Base-by-base conservation (phyloP, 129 eudicot species). In the Rutidosis leptorrhynchoides region DNA sequence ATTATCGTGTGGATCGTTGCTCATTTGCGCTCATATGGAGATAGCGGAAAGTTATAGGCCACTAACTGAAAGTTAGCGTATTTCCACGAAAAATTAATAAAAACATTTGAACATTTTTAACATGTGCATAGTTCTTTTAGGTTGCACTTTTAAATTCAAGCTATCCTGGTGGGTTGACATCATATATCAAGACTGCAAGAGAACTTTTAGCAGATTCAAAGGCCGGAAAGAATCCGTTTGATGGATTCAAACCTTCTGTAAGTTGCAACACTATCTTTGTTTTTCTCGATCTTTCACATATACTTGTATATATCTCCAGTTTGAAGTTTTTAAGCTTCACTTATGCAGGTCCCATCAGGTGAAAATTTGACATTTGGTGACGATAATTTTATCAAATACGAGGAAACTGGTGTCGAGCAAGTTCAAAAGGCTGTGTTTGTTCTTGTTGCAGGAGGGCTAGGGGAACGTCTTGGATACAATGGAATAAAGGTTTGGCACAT, bases 361-460 rank as follows among this genome's bases (percentile, higher is more conserved):
- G 99, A 94, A 83, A 64, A 72, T 59, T 72, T 94, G 71, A 84
- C 81, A 51, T 84, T 66, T 53, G 95, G 88, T 58, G 97, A 94
- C 76, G 88, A 82, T 56, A 79, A 73, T 65, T 94, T 94, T 64
- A 43, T 86, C 64, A 79, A 84, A 62, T 94, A 69, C 67, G 99
- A 94, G 72, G 95, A 89, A 22, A 72, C 81, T 62, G 99, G 99
- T 60, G 86, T 93, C 37, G 83, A 74, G 73, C 84, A 94, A 80
- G 93, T 88, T 57, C 77, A 72, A 69, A 82, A 84, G 51, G 93
- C 99, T 78, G 95, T 93, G 60, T 94, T 94, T 82, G 99, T 94
- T 69, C 99, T 94, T 77, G 99, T 94, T 78, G 99, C 99, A 19
- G 99, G 97, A 33, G 99, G 99, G 70, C 99, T 94, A 55, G 99